These are phyloP conservation scores for Colletotrichum sp. DNA, from an alignment of 2,329 filamentous ascomycete species.

Conservation along the genomic window DNA sequence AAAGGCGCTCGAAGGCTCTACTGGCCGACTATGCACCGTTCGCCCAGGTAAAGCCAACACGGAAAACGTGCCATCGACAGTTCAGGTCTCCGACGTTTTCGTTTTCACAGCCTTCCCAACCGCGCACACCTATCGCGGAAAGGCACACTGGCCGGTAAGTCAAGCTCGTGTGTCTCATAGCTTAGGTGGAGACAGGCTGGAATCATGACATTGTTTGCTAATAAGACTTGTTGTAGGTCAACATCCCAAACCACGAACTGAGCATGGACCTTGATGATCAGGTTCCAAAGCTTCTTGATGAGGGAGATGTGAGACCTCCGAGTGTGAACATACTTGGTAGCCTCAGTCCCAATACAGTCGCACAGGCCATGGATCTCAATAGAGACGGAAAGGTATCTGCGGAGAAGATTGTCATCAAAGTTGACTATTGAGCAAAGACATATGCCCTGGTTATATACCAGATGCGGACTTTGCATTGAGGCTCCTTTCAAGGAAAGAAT, in stretches of 20 bases:
- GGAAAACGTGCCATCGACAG: not conserved
- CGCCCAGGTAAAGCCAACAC: not conserved
- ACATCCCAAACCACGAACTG: not conserved
- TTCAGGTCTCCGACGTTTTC: not conserved
- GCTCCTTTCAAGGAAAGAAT: not conserved
- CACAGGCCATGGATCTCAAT: not conserved
- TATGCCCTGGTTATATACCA: accelerated
- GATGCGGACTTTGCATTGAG: not conserved
- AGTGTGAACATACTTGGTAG: not conserved
- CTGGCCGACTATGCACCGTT: not conserved
- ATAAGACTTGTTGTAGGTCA: not conserved
- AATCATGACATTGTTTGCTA: not conserved
- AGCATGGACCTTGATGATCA: not conserved
- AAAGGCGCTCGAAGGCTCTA: not conserved
- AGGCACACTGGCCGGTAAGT: not conserved
- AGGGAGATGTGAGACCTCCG: not conserved
- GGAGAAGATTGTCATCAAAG: not conserved
- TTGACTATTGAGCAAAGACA: not conserved
- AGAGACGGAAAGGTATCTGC: not conserved
- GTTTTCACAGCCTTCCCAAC: not conserved
- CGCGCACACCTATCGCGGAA: not conserved
- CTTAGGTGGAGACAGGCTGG: accelerated
- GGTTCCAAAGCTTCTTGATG: not conserved
- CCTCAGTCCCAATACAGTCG: not conserved
- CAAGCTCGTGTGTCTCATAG: too few relatives aligned